Base-by-base conservation (phyloP, 805 yeast species). In the Wickerhamiella azyma region DNA sequence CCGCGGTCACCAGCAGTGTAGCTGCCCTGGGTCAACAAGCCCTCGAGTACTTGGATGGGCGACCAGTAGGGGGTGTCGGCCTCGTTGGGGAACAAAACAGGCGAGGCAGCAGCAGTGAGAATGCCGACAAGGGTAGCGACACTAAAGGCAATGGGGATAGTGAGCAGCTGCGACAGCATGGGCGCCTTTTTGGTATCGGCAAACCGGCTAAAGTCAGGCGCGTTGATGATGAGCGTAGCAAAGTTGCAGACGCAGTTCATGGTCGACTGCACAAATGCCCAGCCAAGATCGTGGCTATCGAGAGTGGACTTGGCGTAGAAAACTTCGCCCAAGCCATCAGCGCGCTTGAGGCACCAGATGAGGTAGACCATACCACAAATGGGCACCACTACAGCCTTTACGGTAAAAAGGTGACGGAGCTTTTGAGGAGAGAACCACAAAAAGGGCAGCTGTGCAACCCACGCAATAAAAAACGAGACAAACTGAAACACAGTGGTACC, bases 201-300 rank as follows among this genome's bases (percentile, higher is more conserved):
- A 65, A 85, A 80, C 62, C 96, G 75, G 21, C 94, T 72, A 62
- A 85, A 85, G 67, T 85, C 96, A 1, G 95, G 94, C 13, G 92
- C 83, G 64, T 85, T 85, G 45, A 81, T 74, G 57, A 86, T 81
- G 56, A 85, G 71, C n/a, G 95, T 81, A 5, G 94, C 92, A 58
- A 85, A 85, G 64, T 85, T 85, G 21, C 92, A 83, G 51, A 85
- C 66, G 17, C 86, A 72, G 63, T 78, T 80, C 94, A 86, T 82
- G 28, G 78, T 69, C 5, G 89, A 75, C 54, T 71, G 71, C 45
- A 85, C 74, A 59, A 85, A 85, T 0, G 83, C 85, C 96, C 96
- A 86, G 19, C 75, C 85, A 52, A 79, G 74, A 2, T 64, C 80
- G 11, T 77, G 65, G 9, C 86, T 83, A 17, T 42, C 19, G n/a